Percentiles rank a stretch among this genome's conserved stretches.
Conservation (phyloP, 768 basidiomycete genomes). For the Phylloporus arenicola region DNA sequence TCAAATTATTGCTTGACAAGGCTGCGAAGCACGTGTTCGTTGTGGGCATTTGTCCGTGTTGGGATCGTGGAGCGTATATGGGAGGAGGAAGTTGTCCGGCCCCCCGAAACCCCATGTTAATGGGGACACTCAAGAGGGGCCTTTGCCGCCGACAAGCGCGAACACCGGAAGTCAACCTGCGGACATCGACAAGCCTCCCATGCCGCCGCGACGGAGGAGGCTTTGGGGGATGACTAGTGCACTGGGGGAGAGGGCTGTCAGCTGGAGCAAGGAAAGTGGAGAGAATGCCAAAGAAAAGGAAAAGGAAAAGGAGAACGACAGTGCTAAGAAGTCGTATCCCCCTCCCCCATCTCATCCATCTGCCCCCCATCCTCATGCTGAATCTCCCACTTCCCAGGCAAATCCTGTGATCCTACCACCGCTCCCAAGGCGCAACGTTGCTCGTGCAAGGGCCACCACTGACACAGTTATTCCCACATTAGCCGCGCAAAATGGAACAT, state of each 20-base stretch:
- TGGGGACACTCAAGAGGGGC: slow-evolving; percentile 1
- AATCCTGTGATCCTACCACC: slow-evolving; percentile 37
- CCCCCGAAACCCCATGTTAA: slow-evolving; percentile 22
- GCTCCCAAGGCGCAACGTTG: slow-evolving; percentile 46
- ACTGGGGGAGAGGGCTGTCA: slow-evolving; percentile 52
- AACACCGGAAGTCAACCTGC: slow-evolving; percentile 1
- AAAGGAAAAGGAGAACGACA: slow-evolving; percentile 16
- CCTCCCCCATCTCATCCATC: slow-evolving; percentile 26
- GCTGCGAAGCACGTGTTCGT: slow-evolving; percentile 78
- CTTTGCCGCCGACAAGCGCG: background rate
- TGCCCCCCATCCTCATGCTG: slow-evolving; percentile 17
- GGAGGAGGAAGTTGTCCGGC: slow-evolving; percentile 64
- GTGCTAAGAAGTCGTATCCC: slow-evolving; percentile 11
- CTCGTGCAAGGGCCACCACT: slow-evolving; percentile 23
- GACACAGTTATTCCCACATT: slow-evolving; percentile 3
- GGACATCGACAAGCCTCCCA: slow-evolving; percentile 45
- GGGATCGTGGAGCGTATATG: slow-evolving; percentile 82
- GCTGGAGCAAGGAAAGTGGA: slow-evolving; percentile 43
- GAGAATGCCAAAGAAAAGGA: slow-evolving; percentile 30
- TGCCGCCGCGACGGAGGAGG: slow-evolving; percentile 58
- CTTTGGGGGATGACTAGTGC: slow-evolving; percentile 68
- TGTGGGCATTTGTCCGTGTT: slow-evolving; percentile 85
- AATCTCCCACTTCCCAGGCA: slow-evolving; percentile 9
- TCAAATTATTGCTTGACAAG: slow-evolving; percentile 84
- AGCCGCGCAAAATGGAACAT: background rate